phyloP scores from a whole-genome alignment of 2,329 filamentous ascomycete genomes.

The Neocucurbitaria cava region DNA sequence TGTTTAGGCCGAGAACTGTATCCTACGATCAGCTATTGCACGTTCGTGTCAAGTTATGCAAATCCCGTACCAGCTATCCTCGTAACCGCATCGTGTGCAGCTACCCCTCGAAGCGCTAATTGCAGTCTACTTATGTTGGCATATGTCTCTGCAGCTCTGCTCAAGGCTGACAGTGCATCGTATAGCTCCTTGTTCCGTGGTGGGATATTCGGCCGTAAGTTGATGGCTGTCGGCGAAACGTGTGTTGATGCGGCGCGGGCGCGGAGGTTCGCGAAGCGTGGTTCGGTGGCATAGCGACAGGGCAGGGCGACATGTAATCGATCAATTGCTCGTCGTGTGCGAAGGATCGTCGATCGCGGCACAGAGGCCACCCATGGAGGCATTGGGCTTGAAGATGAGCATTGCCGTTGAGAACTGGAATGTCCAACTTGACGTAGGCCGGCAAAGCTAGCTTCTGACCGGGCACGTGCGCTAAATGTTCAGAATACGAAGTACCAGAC shows the following conservation, averaged over 20 bases:
- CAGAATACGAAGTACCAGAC: background rate
- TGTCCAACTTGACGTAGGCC: conserved; percentile 30
- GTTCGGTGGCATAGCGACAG: conserved; percentile 34
- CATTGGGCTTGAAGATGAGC: conserved; percentile 47
- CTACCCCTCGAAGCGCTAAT: conserved; percentile 71
- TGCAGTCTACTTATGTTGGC: conserved; percentile 74
- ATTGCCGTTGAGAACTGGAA: conserved; percentile 24
- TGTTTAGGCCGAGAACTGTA: conserved; percentile 59
- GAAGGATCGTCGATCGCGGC: conserved; percentile 39
- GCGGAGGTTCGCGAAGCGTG: conserved; percentile 23
- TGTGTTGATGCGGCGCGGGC: conserved; percentile 50
- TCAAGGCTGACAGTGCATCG: conserved; percentile 64
- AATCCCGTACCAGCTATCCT: conserved; percentile 61
- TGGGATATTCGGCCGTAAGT: conserved; percentile 61
- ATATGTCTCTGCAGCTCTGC: conserved; percentile 66
- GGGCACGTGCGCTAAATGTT: conserved; percentile 21
- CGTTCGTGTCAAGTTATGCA: conserved; percentile 2
- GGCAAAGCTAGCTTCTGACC: conserved; percentile 35
- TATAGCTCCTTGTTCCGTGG: conserved; percentile 64
- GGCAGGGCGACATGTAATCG: conserved; percentile 28
- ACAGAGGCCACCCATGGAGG: conserved; percentile 51
- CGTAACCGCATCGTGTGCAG: conserved; percentile 60
- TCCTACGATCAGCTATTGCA: conserved; percentile 24
- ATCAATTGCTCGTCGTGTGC: conserved; percentile 36
- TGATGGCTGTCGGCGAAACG: conserved; percentile 61